Base-by-base conservation (phyloP, 78 protist species). In the Monosiga brevicollis region DNA sequence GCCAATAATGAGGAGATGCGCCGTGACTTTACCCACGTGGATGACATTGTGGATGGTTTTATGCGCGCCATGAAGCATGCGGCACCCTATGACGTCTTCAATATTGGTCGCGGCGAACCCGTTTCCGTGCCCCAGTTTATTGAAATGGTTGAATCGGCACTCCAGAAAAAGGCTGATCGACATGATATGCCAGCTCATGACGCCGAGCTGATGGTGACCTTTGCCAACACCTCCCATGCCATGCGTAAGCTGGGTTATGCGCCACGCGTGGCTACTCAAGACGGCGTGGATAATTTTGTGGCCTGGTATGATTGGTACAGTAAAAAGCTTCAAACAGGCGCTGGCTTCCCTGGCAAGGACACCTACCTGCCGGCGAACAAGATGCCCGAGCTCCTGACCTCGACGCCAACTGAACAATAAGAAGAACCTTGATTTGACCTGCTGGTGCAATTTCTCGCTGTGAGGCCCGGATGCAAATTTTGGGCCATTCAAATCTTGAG, bases 11-110 rank as follows among this genome's bases (percentile, higher is more conserved):
- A 49, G 62, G 62, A 49, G 62, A 49, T 79, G 75, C 43, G 24
- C 75, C 79, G 93, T 36, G 93, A 90, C 76, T 90, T 90, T 42
- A 87, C 93, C 24, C 87, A 62, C 42, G 80, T 90, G 39, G 54
- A 25, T 11, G 93, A 90, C 82, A 84, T 87, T 43, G 88, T 84
- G 24, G 6, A n/a, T 35, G 93, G 89, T 25, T 76, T 90, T 35
- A 32, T 70, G 34, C 76, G n/a, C 41, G 74, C 83, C 20, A 1
- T 85, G 49, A 20, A 78, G 42, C 79, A 55, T 2, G 81, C 75
- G 37, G 76, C 84, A 1, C 23, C 29, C 35, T 32, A 34, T 26
- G 88, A 89, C 74, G 42, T 90, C 15, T 90, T 90, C 81, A 90
- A 90, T 42, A 43, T 90, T 37, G 92, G 92, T 38, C 79, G 75